Evolutionary conservation across 1,139 yeast species (phyloP).

Genomic region (Saccharomyces hybrid): DNA sequence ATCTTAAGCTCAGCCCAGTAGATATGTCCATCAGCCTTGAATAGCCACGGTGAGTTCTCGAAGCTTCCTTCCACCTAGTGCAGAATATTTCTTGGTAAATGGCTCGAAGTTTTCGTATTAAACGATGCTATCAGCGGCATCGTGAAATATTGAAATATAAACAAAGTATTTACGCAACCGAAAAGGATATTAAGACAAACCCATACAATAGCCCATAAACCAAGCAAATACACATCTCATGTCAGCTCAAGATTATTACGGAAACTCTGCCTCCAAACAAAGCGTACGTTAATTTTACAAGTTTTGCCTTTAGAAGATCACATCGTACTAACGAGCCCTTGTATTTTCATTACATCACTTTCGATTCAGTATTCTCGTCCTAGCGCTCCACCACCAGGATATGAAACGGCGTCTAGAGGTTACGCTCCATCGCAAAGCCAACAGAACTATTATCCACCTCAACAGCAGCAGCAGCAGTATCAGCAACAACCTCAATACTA

Average conservation of each 20-base stretch:
- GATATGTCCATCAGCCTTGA: not conserved
- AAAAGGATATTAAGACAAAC: not conserved
- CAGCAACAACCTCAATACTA: constrained; percentile 17
- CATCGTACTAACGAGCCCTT: constrained; percentile 1
- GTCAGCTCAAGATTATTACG: constrained; percentile 18
- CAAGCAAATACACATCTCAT: constrained; percentile 4
- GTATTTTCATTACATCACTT: not conserved
- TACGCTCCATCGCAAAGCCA: constrained; percentile 6
- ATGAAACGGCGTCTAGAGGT: constrained; percentile 7
- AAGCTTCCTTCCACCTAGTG: not conserved
- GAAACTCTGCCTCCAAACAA: constrained; percentile 9
- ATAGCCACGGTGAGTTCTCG: not conserved
- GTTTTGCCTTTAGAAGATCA: not conserved
- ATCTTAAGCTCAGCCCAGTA: not conserved
- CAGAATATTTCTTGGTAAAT: not conserved
- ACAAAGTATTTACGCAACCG: not conserved
- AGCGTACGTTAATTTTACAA: constrained; percentile 10
- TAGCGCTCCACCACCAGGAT: constrained; percentile 18
- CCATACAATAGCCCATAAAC: not conserved
- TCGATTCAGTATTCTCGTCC: constrained; percentile 14
- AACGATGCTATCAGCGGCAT: not conserved
- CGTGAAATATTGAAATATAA: not conserved
- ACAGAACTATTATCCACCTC: constrained; percentile 8
- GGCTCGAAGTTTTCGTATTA: not conserved
- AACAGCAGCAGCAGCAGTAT: constrained; percentile 13